These are phyloP conservation scores for Aspergillus glaucus DNA, from an alignment of 2,329 filamentous ascomycete species.

Conservation along the genomic window DNA sequence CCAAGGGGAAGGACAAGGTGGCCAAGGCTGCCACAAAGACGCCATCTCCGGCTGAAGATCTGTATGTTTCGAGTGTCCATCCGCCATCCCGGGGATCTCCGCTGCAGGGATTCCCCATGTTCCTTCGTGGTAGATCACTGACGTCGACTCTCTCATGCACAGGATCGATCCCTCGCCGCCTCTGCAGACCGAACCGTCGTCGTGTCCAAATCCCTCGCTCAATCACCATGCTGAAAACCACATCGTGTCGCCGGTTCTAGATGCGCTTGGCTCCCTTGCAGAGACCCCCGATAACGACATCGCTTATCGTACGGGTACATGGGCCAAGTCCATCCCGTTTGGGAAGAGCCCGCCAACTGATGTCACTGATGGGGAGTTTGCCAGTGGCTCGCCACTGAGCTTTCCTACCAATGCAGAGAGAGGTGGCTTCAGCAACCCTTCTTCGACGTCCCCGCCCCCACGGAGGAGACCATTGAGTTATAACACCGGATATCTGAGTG, in stretches of 20 bases:
- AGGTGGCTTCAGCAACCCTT: slow-evolving; percentile 37
- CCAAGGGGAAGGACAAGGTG: slow-evolving; percentile 30
- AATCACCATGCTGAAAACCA: slow-evolving; percentile 18
- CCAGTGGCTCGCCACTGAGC: slow-evolving; percentile 34
- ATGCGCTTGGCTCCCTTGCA: slow-evolving; percentile 29
- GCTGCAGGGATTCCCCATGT: slow-evolving; percentile 1
- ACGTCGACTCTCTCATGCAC: slow-evolving; percentile 4
- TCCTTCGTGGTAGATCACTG: slow-evolving; percentile 3
- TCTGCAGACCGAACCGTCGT: slow-evolving; percentile 23
- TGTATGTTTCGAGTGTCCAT: slow-evolving; percentile 23
- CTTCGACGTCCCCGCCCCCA: slow-evolving; percentile 38
- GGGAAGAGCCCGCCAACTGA: slow-evolving; percentile 40
- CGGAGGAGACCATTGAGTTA: slow-evolving; percentile 39
- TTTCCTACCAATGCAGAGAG: slow-evolving; percentile 33
- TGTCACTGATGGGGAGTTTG: slow-evolving; percentile 27
- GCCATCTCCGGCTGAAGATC: slow-evolving; percentile 26
- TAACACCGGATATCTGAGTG: slow-evolving; percentile 32
- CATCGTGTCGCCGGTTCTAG: slow-evolving; percentile 33
- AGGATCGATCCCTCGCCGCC: slow-evolving; percentile 24
- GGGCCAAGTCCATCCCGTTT: slow-evolving; percentile 40
- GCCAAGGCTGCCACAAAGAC: slow-evolving; percentile 26
- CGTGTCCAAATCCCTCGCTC: slow-evolving; percentile 21
- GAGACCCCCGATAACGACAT: slow-evolving; percentile 29
- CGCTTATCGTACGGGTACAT: slow-evolving; percentile 35
- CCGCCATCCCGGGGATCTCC: background rate